Evolutionary conservation across 129 eudicot species (phyloP), one percentile per base, ranked within the genome.

Genomic region (Scalesia atractyloides): DNA sequence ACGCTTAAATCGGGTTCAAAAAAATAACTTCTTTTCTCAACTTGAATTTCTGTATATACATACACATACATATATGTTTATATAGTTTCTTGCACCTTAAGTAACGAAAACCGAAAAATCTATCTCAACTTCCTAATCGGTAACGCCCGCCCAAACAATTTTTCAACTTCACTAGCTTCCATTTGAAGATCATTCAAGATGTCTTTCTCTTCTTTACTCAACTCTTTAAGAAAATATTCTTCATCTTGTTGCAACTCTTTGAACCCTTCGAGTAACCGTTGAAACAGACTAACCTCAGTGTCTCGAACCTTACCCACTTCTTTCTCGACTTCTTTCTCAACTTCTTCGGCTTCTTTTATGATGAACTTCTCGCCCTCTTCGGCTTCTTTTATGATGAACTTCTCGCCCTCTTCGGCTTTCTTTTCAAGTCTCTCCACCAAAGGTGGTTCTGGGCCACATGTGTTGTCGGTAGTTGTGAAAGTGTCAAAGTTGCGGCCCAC

Each of bases 371-470:
- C 97, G 1, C 92, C 95, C 56, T 78, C 85, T 26, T 82, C 91
- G 4, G 85, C 95, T 74, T 91, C 97, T 70, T 82, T 85, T 67
- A 83, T 77, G 54, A 90, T 75, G 1, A 84, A 72, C 68, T 48
- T 83, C 76, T 91, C 97, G 1, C 92, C 95, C 56, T 78, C 85
- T 74, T 85, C 97, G 65, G 88, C 95, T 47, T 74, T 88, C 78
- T 86, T 91, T 79, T 91, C 95, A 14, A 88, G 50, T 50, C 98
- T 66, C 76, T 93, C 97, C 15, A 87, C 88, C 1, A 93, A 84
- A 13, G 98, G 90, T 17, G 92, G 98, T 70, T 93, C 98, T 4
- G 98, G 97, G 20, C 96, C 98, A 72, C 98, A 93, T 0, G 91
- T 80, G 54, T 93, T 93, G 57, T 93, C 79, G 1, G 98, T 93